Base-by-base conservation (phyloP, 805 yeast species). In the Gaillardinia entomophila region DNA sequence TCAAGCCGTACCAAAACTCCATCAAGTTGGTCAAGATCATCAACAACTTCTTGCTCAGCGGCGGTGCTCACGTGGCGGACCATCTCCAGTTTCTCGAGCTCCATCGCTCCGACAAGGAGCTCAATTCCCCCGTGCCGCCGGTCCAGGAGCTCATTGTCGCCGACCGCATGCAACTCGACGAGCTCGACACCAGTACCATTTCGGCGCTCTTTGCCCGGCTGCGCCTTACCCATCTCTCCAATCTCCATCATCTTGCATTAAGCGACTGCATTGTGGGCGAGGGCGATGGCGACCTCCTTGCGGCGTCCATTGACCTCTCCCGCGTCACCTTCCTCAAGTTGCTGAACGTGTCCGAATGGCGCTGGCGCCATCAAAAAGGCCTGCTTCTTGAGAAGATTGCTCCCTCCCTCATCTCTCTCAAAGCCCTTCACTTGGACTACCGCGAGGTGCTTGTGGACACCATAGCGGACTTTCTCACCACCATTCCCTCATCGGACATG, bases 381-480 rank as follows among this genome's bases (percentile, higher is more conserved):
- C n/a, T 52, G 57, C 8, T 58, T 64, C 30, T 41, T 61, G 27
- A 31, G 32, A 4, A 28, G 34, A 10, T 33, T 65, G 2, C 54
- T 54, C 1, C 51, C 53, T 2, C 30, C 43, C 22, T 45, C 67
- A 16, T 35, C 15, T 1, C 45, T 34, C 7, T 37, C 68, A 24
- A 47, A 41, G 16, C 46, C 46, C 12, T 38, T 70, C 16, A 45
- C 48, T 12, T 72, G 4, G 75, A 72, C 36, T 62, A 53, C 40
- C 51, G 68, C 30, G 74, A 71, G 41, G 53, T 62, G 12, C 30
- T 52, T 12, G 41, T 54, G n/a, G 75, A 70, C 43, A 54, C 65
- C 1, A 64, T 67, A 0, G 66, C 66, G 1, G 41, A 37, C 1
- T 67, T 70, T 39, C 44, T 68, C 3, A 17, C 25, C 2, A 4